These are phyloP conservation scores for Jacaranda mimosifolia DNA, from an alignment of 257 asterid species.

Conservation along the genomic window DNA sequence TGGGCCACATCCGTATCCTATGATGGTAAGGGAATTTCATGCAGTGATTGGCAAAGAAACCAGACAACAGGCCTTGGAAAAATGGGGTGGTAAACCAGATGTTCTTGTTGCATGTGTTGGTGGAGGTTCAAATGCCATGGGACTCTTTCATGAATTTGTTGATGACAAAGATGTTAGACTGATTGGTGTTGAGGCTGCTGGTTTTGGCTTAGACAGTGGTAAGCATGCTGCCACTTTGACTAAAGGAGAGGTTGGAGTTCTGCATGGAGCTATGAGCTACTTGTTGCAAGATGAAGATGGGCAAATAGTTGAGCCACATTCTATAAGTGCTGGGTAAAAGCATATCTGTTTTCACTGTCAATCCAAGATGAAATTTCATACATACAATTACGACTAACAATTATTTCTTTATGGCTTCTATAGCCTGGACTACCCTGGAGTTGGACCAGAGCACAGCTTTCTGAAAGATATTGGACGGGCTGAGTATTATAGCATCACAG, in stretches of 20 bases:
- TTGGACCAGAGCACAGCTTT: slow-evolving; percentile 98
- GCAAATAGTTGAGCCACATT: slow-evolving; percentile 93
- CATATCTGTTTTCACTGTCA: neutral
- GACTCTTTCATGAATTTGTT: slow-evolving; percentile 89
- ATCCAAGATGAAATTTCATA: slow-evolving; percentile 12
- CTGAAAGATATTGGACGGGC: slow-evolving; percentile 92
- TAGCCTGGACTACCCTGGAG: slow-evolving; percentile 94
- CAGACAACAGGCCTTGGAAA: slow-evolving; percentile 86
- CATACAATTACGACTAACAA: slow-evolving; percentile 18
- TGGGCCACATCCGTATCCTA: slow-evolving; percentile 96
- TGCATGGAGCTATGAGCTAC: slow-evolving; percentile 98
- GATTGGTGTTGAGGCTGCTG: slow-evolving; percentile 97
- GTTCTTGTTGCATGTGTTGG: slow-evolving; percentile 95
- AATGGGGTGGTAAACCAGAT: slow-evolving; percentile 92
- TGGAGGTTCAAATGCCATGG: slow-evolving; percentile 97
- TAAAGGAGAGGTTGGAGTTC: slow-evolving; percentile 89
- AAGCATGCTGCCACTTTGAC: slow-evolving; percentile 97
- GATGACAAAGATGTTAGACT: slow-evolving; percentile 85
- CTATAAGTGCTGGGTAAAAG: slow-evolving; percentile 90
- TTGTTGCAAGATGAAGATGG: slow-evolving; percentile 95
- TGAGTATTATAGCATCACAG: slow-evolving; percentile 81
- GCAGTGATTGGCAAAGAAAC: slow-evolving; percentile 97
- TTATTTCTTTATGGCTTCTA: slow-evolving; percentile 19
- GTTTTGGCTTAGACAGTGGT: slow-evolving; percentile 91
- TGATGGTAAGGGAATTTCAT: slow-evolving; percentile 96